Evolutionary conservation across 164 flowering plant species (phyloP), one percentile per base, ranked within the genome.

Genomic region (Vitis riparia): DNA sequence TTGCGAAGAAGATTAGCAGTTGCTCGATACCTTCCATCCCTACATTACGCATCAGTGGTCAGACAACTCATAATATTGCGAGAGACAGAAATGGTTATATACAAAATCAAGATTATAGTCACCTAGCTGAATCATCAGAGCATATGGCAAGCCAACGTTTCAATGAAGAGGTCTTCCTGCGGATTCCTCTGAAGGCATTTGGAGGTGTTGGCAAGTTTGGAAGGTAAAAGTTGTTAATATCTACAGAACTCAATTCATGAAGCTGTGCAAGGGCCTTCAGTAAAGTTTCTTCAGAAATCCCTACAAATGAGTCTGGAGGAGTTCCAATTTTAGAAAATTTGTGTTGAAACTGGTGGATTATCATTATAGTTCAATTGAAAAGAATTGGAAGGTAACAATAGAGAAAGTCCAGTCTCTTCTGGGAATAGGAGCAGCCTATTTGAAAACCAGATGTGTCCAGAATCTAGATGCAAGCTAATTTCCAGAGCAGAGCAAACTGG

Each of bases 101-200:
- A 9, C 14, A 62, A 13, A 11, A 62, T 27, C 13, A 53, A 55
- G 11, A 49, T 19, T 51, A 1, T 48, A 81, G 94, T 77, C 73
- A 94, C 98, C 74, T 83, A 0, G 81, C 70, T 51, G 87, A 83
- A 73, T 89, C 97, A 82, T 95, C 94, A 72, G 90, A 71, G 74
- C 91, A 89, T 73, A 95, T 89, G 61, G 82, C 72, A 59, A 93
- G 90, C 97, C 97, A 93, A 27, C 98, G 93, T 72, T 79, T 90
- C 47, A 93, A 74, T 19, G 92, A 89, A 70, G 85, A 84, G 70
- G 73, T 78, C 82, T 88, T 92, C 75, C 69, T 77, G 55, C 81
- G 87, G 63, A 94, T 87, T 73, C 98, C 97, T 83, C 89, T 82
- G 66, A 93, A 93, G 66, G 87, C 75, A 84, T 86, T 88, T 75